Conservation (phyloP, 495 filamentous ascomycete species). For the Penicillium steckii region DNA sequence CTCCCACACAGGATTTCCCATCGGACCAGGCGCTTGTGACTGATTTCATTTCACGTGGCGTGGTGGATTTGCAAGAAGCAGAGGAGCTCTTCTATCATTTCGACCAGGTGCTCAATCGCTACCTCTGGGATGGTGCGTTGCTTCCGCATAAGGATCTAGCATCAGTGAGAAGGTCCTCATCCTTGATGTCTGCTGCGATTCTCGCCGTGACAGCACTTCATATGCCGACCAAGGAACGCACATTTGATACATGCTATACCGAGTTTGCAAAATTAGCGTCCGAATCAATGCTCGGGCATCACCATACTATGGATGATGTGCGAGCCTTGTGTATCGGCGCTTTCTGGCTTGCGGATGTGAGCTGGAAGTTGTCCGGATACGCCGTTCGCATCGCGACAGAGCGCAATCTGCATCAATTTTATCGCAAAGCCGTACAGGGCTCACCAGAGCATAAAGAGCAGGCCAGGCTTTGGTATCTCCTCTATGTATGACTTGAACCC, state of each 20-base stretch:
- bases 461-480: conserved; percentile 50
- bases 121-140: conserved; percentile 51
- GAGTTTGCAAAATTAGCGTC: conserved; percentile 53
- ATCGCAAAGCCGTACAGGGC: conserved; percentile 46
- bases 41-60: conserved; percentile 53
- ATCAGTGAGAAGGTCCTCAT: conserved; percentile 47
- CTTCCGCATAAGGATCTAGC: conserved; percentile 43
- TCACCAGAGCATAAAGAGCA: conserved; percentile 47
- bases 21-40: conserved; percentile 42
- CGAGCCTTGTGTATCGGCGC: conserved; percentile 53
- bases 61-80: conserved; percentile 47
- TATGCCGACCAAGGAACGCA: conserved; percentile 44
- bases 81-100: conserved; percentile 51
- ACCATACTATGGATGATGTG: conserved; percentile 51
- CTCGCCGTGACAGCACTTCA: conserved; percentile 54
- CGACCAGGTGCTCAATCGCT: conserved; percentile 52
- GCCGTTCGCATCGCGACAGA: conserved; percentile 58
- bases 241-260: conserved; percentile 49
- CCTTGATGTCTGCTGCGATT: conserved; percentile 50
- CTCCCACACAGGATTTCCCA: conserved; percentile 32
- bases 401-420: conserved; percentile 49
- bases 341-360: conserved; percentile 56
- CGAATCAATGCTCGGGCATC: conserved; percentile 51
- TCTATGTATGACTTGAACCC: conserved; percentile 38
- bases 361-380: conserved; percentile 56